Evolutionary conservation across 2,329 filamentous ascomycete genomes (phyloP), one percentile per base, ranked within the genome.

Genomic region (Xylariaceae sp.): DNA sequence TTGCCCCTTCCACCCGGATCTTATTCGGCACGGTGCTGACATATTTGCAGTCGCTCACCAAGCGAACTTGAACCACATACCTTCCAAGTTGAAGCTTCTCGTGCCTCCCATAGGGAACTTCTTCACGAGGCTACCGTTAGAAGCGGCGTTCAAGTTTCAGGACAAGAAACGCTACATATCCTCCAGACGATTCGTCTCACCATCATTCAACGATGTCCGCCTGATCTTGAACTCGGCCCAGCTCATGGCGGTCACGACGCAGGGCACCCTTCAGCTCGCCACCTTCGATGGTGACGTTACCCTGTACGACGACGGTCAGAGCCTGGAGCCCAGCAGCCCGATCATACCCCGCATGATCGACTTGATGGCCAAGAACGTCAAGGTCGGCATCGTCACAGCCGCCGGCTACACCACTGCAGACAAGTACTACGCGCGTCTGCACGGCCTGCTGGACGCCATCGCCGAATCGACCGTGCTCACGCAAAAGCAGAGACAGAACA

Each of bases 201-300:
- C 92, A 0, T 94, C 87, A 2, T 98, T 98, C 74, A 98, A 98
- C 65, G 92, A 98, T 59, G 81, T 98, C 43, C 81, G 92, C 2
- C 73, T 96, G 16, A 84, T 94, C 36, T 77, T 98, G 51, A 98
- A 98, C 66, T 92, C 92, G 27, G 89, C 92, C 13, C 92, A 98
- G 64, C 73, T 90, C 44, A 88, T 96, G 81, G 88, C 87, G 27
- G 77, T 97, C n/a, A 83, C 88, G 12, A 78, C 78, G 16, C 68
- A 71, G 31, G 82, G 84, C 15, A 74, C 78, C 4, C 73, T 96
- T 7, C 81, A 92, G 52, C 74, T 98, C 3, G 83, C 94, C 38
- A 98, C 92, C 0, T 98, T 98, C 59, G 92, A 98, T 62, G 92
- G 92, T 63, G 92, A 98, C 64, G 88, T 98, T 35, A 98, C 92